A percentile compares a stretch with the other conserved stretches of the same genome.
Evolutionary conservation across 805 yeast genomes (phyloP).

Genomic region (Metschnikowia picachoensis): DNA sequence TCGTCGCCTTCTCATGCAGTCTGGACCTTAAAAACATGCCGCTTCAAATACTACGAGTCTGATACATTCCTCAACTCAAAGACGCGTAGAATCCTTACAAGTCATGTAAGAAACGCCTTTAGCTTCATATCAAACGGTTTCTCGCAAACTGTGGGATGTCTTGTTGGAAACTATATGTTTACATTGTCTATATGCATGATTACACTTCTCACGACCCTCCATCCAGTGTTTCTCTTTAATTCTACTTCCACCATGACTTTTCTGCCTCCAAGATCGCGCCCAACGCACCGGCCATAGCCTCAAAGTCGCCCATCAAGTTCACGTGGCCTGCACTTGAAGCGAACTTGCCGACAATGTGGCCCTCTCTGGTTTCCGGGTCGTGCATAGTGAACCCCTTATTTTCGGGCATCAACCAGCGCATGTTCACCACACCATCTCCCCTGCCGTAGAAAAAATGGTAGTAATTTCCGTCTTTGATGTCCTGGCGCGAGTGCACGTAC

Average conservation of each 20-base stretch:
- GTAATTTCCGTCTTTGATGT: conserved; percentile 67
- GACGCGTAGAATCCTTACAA: too few relatives aligned
- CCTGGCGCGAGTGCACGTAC: conserved; percentile 56
- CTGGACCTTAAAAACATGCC: too few relatives aligned
- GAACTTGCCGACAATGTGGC: conserved; percentile 64
- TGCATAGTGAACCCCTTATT: conserved; percentile 52
- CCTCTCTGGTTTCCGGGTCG: conserved; percentile 28
- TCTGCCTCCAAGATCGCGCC: conserved; percentile 61
- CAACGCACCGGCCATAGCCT: conserved; percentile 69
- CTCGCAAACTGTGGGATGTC: too few relatives aligned
- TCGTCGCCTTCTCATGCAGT: too few relatives aligned
- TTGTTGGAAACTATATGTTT: too few relatives aligned
- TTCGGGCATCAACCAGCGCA: conserved; percentile 79
- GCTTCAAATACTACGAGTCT: too few relatives aligned
- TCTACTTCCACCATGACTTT: conserved; percentile 26
- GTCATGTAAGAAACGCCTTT: too few relatives aligned
- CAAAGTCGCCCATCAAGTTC: conserved; percentile 68
- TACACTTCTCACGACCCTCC: neutral
- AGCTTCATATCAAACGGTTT: too few relatives aligned
- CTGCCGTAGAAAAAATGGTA: conserved; percentile 78
- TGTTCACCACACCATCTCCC: conserved; percentile 92
- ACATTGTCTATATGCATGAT: neutral
- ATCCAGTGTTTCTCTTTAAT: neutral
- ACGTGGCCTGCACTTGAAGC: conserved; percentile 73
- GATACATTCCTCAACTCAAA: too few relatives aligned